phyloP scores from a whole-genome alignment of 192 early-diverging fungal genomes.

The Funneliformis mosseae region DNA sequence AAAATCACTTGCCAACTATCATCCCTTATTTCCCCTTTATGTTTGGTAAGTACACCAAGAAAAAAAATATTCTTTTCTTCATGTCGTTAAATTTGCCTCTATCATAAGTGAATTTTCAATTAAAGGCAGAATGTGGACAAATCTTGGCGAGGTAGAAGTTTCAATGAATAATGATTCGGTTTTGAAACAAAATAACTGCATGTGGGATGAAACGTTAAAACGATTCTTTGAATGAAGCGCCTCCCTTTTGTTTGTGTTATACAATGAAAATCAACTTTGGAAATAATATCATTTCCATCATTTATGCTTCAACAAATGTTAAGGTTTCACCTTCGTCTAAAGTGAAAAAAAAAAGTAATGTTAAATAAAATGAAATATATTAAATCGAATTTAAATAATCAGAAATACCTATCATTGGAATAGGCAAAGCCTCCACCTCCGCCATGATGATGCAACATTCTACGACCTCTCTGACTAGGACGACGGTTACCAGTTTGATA shows the following conservation, averaged over 20 bases:
- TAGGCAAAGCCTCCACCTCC: constrained; percentile 24
- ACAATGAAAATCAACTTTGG: not conserved
- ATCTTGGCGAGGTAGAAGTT: not conserved
- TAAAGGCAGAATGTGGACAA: not conserved
- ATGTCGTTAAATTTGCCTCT: not conserved
- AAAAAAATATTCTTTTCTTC: not conserved
- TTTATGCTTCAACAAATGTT: not conserved
- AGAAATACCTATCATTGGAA: not conserved
- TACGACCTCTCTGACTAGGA: constrained; percentile 27
- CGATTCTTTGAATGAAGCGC: not conserved
- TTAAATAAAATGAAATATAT: not conserved
- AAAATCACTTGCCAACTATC: not conserved
- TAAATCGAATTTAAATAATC: not conserved
- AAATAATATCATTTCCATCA: not conserved
- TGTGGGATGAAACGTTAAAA: not conserved
- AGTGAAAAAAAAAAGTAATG: not conserved
- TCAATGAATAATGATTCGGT: not conserved
- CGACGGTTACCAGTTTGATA: constrained; percentile 29
- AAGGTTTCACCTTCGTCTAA: not conserved
- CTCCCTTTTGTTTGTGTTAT: not conserved
- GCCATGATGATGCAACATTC: constrained; percentile 8
- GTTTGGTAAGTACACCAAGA: not conserved
- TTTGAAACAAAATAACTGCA: not conserved
- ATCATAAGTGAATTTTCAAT: not conserved
- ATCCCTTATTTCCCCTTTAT: not conserved